These are phyloP conservation scores for Terfezia claveryi DNA, from an alignment of 495 filamentous ascomycete species.

Conservation along the genomic window DNA sequence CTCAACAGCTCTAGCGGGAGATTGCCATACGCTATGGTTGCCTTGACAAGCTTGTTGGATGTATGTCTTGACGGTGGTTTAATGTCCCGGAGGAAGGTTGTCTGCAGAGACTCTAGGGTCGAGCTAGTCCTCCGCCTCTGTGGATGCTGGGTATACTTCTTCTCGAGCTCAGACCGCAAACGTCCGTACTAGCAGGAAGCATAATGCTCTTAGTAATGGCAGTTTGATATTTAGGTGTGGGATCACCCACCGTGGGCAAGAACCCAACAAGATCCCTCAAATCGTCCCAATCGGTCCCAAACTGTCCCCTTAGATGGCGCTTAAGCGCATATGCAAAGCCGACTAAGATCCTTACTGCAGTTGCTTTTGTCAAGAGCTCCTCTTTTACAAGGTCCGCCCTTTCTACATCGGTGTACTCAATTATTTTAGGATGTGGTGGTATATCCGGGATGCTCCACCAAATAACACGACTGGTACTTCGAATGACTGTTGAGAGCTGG, in stretches of 20 bases:
- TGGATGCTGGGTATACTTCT: not conserved
- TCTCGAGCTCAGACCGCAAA: not conserved
- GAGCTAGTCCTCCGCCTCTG: not conserved
- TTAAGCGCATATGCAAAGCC: not conserved
- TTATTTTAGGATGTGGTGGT: not conserved
- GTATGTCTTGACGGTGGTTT: not conserved
- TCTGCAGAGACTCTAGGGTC: not conserved
- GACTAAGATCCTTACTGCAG: not conserved
- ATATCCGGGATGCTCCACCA: not conserved
- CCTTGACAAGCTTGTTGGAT: not conserved
- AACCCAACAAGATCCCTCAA: not conserved
- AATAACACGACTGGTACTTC: not conserved
- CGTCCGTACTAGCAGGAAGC: not conserved
- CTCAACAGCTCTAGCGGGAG: not conserved
- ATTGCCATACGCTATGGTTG: not conserved
- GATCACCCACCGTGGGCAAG: not conserved
- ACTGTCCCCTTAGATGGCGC: not conserved
- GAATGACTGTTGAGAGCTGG: not conserved
- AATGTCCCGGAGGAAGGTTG: not conserved
- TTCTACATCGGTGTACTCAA: no score
- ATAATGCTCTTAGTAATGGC: no score
- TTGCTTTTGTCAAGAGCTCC: not conserved
- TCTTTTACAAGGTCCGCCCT: not conserved
- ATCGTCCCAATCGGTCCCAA: not conserved
- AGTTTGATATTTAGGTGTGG: no score